phyloP scores from a whole-genome alignment of 495 filamentous ascomycete species.

The Aspergillus panamensis region DNA sequence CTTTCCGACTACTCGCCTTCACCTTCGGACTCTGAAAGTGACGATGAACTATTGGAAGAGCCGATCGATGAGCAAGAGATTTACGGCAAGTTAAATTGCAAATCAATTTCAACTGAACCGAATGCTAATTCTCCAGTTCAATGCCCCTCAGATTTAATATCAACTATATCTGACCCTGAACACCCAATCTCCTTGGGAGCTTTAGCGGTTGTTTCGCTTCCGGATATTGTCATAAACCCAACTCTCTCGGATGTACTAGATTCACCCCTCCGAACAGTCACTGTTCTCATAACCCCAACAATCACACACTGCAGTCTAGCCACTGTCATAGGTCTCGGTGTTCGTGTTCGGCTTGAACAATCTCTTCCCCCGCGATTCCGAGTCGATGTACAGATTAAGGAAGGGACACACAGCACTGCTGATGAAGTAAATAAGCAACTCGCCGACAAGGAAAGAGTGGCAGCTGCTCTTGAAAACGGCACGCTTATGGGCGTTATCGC shows the following conservation, averaged over 20 bases:
- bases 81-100: constrained; percentile 61
- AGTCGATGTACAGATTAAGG: constrained; percentile 89
- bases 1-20: constrained; percentile 38
- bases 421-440: constrained; percentile 96
- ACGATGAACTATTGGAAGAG: constrained; percentile 64
- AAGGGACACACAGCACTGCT: constrained; percentile 90
- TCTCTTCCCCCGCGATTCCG: constrained; percentile 88
- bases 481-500: constrained; percentile 81
- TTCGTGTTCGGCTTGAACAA: constrained; percentile 86
- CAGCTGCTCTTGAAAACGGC: constrained; percentile 90
- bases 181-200: constrained; percentile 91
- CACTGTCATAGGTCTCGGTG: constrained; percentile 92
- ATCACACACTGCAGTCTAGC: constrained; percentile 95
- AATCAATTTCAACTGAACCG: background rate
- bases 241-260: constrained; percentile 47
- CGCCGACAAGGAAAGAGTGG: constrained; percentile 92
- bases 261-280: constrained; percentile 49
- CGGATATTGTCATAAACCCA: constrained; percentile 78
- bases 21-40: constrained; percentile 44
- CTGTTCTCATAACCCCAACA: constrained; percentile 82
- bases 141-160: constrained; percentile 72
- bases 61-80: constrained; percentile 96
- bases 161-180: constrained; percentile 91
- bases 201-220: constrained; percentile 87
- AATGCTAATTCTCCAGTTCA: constrained; percentile 1